Conservation (phyloP, 345 rosid genomes). For the Boechera stricta region DNA sequence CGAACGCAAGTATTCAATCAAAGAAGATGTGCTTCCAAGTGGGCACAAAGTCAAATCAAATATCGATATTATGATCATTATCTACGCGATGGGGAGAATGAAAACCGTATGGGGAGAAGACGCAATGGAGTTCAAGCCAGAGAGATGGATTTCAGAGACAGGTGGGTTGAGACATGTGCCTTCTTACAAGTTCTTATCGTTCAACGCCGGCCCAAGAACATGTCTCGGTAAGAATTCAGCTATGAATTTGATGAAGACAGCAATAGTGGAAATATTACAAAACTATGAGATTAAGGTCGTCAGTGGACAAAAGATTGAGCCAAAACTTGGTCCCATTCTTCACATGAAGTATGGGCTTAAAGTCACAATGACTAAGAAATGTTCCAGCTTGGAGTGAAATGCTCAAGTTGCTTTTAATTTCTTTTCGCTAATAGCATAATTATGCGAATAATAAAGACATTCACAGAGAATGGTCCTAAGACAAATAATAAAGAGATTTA, state of each 20-base stretch:
- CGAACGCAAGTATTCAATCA: not conserved
- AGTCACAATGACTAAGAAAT: conserved; percentile 6
- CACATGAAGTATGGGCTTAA: not conserved
- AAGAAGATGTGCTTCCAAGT: conserved; percentile 9
- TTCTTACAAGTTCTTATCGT: not conserved
- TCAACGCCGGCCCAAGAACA: not conserved
- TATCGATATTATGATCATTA: not conserved
- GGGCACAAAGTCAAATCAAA: not conserved
- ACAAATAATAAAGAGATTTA: too few species aligned
- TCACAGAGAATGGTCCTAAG: too few species aligned
- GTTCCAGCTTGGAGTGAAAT: not conserved
- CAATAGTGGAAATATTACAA: not conserved
- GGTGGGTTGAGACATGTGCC: conserved; percentile 2
- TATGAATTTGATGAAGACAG: not conserved
- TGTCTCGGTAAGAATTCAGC: not conserved
- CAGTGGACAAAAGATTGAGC: not conserved
- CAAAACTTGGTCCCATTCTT: not conserved
- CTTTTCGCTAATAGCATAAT: too few species aligned
- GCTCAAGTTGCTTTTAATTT: not conserved
- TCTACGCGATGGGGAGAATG: not conserved
- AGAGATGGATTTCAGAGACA: not conserved
- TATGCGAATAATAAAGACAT: too few species aligned
- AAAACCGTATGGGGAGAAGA: not conserved
- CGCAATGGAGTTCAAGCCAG: conserved; percentile 2
- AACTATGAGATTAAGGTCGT: conserved; percentile 1